A percentile compares a stretch with the other conserved stretches of the same genome.
phyloP scores from a whole-genome alignment of 345 rosid genomes.

The Sonneratia alba region DNA sequence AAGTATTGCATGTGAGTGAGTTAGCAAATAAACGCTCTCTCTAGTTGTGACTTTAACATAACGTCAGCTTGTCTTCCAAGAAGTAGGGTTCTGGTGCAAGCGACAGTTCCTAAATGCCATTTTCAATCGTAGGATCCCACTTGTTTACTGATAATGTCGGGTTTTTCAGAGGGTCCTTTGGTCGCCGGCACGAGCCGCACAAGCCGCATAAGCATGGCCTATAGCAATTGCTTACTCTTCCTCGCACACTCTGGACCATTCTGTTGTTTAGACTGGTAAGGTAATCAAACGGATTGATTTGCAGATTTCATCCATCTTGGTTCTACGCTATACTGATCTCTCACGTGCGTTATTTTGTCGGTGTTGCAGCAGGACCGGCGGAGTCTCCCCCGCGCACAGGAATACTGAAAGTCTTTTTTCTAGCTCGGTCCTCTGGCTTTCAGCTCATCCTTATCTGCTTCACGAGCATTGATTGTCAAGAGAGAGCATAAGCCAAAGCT shows the following conservation, averaged over 20 bases:
- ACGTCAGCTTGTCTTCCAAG: no score
- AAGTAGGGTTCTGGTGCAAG: no score
- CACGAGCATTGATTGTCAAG: no score
- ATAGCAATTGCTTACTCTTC: background rate
- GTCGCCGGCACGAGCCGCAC: background rate
- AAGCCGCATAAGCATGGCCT: background rate
- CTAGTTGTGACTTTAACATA: background rate
- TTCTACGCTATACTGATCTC: no score
- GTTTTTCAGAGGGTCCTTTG: conserved; percentile 4
- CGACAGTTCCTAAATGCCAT: no score
- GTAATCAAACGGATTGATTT: background rate
- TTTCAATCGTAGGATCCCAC: no score
- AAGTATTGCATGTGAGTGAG: conserved; percentile 38
- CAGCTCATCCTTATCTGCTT: no score
- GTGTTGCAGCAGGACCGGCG: background rate
- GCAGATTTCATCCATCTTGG: no score
- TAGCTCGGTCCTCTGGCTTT: no score
- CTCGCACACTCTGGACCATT: background rate
- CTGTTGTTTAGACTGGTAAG: background rate
- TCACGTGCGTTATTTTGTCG: background rate
- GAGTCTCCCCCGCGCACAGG: no score
- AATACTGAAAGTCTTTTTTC: no score
- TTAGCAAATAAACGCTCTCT: background rate
- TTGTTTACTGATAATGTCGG: background rate
- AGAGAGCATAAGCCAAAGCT: no score